These are phyloP conservation scores for Alternaria ventricosa DNA, from an alignment of 2,329 filamentous ascomycete species.

Conservation along the genomic window DNA sequence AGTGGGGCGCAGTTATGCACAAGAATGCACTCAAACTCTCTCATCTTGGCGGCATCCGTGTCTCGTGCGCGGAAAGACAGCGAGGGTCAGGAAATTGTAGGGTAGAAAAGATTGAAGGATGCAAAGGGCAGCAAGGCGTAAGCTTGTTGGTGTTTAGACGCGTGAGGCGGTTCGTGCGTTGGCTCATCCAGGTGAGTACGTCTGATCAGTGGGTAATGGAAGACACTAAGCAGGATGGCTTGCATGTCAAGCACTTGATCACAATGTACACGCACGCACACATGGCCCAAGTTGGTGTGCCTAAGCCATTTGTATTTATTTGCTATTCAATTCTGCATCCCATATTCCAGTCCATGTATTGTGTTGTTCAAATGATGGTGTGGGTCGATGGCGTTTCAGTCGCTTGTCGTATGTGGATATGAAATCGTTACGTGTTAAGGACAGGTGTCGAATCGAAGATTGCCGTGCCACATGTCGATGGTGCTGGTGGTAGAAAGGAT, in stretches of 20 bases:
- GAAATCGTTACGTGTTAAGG: conserved; percentile 2
- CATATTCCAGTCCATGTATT: neutral
- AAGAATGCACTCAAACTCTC: neutral
- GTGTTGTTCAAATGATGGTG: neutral
- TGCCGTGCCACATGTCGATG: neutral
- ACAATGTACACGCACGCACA: neutral
- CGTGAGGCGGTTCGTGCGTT: neutral
- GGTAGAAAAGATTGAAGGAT: neutral
- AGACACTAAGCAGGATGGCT: neutral
- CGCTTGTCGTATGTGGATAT: neutral
- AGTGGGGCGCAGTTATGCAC: neutral
- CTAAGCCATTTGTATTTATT: neutral
- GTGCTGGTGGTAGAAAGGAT: neutral
- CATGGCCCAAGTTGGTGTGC: neutral
- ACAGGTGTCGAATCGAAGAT: conserved; percentile 5
- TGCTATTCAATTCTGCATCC: neutral
- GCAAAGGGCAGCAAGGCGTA: neutral
- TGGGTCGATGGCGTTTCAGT: neutral
- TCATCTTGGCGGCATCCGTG: neutral
- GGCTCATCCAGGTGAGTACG: neutral
- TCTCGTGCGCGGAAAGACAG: neutral
- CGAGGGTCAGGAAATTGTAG: neutral
- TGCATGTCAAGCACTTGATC: neutral
- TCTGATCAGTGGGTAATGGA: neutral
- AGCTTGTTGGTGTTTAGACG: too few species aligned